Evolutionary conservation across 192 early-diverging fungal genomes (phyloP).

Genomic region (Backusella sp.): DNA sequence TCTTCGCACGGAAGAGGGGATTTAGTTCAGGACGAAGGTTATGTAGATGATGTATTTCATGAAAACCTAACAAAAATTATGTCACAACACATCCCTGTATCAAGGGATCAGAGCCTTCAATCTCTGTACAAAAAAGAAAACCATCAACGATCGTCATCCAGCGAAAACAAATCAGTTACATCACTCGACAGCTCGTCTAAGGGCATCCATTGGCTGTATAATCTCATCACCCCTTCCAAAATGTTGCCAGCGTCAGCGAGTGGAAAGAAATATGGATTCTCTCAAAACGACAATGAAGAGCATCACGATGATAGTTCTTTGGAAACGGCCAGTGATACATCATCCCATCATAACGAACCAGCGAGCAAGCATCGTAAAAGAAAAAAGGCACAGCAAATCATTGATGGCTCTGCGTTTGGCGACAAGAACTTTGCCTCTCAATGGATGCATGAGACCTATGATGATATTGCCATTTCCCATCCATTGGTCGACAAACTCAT

Average conservation of each 20-base stretch:
- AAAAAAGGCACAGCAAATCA: constrained; percentile 31
- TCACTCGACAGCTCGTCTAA: not conserved
- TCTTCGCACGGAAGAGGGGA: constrained; percentile 20
- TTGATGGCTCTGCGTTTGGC: constrained; percentile 41
- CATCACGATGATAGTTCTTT: not conserved
- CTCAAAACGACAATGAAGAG: constrained; percentile 7
- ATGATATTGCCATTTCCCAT: constrained; percentile 31
- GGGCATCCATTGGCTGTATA: not conserved
- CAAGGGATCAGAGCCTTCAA: not conserved
- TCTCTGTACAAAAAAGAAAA: not conserved
- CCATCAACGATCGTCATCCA: not conserved
- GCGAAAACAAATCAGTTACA: not conserved
- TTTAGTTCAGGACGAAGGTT: constrained; percentile 12
- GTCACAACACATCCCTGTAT: constrained; percentile 1
- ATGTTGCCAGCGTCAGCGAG: not conserved
- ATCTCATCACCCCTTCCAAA: not conserved
- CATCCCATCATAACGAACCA: not conserved
- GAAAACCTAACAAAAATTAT: constrained; percentile 10
- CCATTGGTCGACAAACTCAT: constrained; percentile 30
- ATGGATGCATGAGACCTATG: constrained; percentile 38
- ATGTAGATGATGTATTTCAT: constrained; percentile 11
- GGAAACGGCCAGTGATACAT: not conserved
- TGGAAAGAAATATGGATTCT: constrained; percentile 8
- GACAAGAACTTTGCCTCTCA: constrained; percentile 31
- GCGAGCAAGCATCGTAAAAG: constrained; percentile 10